Percentiles rank a stretch among this genome's conserved stretches.
Conservation (phyloP, 2,329 filamentous ascomycete genomes). For the Zymoseptoria passerinii region DNA sequence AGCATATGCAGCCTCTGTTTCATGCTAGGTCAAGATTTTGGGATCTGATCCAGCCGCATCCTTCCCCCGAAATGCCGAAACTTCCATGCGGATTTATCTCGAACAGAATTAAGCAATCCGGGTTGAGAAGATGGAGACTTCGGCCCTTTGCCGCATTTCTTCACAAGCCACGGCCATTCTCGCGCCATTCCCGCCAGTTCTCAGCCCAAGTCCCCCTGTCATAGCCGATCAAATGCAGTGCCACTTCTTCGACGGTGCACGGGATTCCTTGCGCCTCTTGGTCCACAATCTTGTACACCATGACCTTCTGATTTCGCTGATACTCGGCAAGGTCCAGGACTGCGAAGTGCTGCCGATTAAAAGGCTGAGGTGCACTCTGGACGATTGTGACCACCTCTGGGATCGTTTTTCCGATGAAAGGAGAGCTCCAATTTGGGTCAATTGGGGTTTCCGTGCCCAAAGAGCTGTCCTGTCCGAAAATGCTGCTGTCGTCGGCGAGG, state of each 20-base stretch:
- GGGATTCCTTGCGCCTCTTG: constrained; percentile 3
- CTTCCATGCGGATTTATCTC: not conserved
- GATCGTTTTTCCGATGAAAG: constrained; percentile 3
- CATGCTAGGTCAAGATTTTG: not conserved
- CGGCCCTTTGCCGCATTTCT: not conserved
- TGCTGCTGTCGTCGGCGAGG: constrained; percentile 5
- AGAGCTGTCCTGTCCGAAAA: not conserved
- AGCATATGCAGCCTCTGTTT: not conserved
- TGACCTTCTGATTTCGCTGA: not conserved
- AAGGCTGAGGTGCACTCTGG: constrained; percentile 2
- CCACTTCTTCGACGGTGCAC: not conserved
- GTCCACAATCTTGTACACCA: constrained; percentile 1
- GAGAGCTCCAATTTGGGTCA: constrained; percentile 4
- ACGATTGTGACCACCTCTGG: constrained; percentile 1
- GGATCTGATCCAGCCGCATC: not conserved
- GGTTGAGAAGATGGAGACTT: not conserved
- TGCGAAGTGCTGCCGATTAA: constrained; percentile 4
- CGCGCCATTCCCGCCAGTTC: not conserved
- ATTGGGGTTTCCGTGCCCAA: constrained; percentile 2
- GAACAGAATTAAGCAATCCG: not conserved
- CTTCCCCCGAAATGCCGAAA: not conserved
- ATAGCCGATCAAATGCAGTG: not conserved
- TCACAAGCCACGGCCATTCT: not conserved
- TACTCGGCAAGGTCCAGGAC: not conserved
- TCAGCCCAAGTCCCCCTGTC: constrained; percentile 3